Evolutionary conservation across 495 filamentous ascomycete species (phyloP), one percentile per base, ranked within the genome.

Genomic region (Cenococcum geophilum): DNA sequence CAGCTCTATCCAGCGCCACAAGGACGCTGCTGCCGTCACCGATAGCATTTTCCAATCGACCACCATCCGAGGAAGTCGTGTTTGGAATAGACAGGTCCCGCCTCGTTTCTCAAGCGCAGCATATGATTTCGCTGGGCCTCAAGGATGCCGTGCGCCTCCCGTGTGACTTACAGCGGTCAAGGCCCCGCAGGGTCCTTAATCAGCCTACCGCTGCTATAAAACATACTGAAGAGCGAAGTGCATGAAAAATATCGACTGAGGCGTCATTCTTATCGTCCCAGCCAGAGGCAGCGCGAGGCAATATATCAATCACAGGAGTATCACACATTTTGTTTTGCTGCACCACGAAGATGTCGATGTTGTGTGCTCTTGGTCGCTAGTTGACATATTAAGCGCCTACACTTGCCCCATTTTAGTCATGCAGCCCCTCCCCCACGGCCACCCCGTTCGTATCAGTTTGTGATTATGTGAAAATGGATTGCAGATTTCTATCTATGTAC

Each of bases 161-260:
- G 59, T 60, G 64, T 60, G 60, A 67, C 64, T 60, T 67, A 63
- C 64, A 61, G 59, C 48, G n/a, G 59, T 59, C 64, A 54, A 49
- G 61, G 64, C 59, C 20, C 54, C 37, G 60, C 45, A 60, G 64
- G 48, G 48, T 23, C 23, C 49, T 52, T 52, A 52, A 52, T 32
- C 21, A 23, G 49, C 49, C 25, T 10, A 16, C 49, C 49, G 49
- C 23, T 27, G 49, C 25, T 32, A 52, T 52, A 25, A 23, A 20
- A 45, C 40, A 45, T 45, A 10, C 14, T 18, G 4, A 16, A 18
- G 1, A 45, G 40, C 40, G 40, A 45, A 45, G 40, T 4, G 40
- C 40, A 45, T 45, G 40, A 45, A 14, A 45, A 45, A 1, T 45
- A 45, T 45, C 18, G 40, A 45, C 40, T 4, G 40, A 10, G 40